Conservation (phyloP, 768 basidiomycete genomes). For the Russula emetica region DNA sequence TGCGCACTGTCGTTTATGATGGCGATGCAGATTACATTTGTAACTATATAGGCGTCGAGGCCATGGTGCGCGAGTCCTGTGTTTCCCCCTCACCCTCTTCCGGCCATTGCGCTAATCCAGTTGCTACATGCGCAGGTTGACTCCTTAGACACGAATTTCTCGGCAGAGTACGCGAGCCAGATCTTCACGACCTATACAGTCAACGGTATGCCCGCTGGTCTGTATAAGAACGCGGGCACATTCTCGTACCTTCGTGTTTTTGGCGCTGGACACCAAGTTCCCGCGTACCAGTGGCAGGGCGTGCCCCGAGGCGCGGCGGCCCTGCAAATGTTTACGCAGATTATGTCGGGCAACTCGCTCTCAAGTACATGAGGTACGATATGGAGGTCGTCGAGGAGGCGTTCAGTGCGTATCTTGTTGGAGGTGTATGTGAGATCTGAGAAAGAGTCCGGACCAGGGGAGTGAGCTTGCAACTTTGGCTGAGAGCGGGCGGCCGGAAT, state of each 20-base stretch:
- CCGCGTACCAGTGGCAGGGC: slow-evolving; percentile 32
- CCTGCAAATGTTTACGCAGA: slow-evolving; percentile 37
- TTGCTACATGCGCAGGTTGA: slow-evolving; percentile 37
- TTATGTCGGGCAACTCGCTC: slow-evolving; percentile 33
- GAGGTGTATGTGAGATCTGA: too few relatives aligned
- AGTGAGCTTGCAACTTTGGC: too few relatives aligned
- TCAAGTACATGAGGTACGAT: slow-evolving; percentile 23
- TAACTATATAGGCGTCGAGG: slow-evolving; percentile 54
- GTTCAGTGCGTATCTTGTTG: too few relatives aligned
- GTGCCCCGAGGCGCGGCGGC: slow-evolving; percentile 33
- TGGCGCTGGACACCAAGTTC: slow-evolving; percentile 40
- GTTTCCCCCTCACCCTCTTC: not conserved
- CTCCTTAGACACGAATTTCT: slow-evolving; percentile 46
- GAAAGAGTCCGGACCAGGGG: too few relatives aligned
- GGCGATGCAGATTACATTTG: slow-evolving; percentile 58
- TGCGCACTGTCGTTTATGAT: slow-evolving; percentile 51
- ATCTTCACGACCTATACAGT: slow-evolving; percentile 48
- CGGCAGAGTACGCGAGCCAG: slow-evolving; percentile 41
- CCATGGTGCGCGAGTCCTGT: slow-evolving; percentile 40
- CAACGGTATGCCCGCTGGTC: slow-evolving; percentile 45
- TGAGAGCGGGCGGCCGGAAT: too few relatives aligned
- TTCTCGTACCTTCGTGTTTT: slow-evolving; percentile 53
- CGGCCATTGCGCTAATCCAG: not conserved
- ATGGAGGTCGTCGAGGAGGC: too few relatives aligned
- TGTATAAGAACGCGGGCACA: slow-evolving; percentile 57